Conservation (phyloP, 192 early-diverging fungal species). For the Tieghemiomyces parasiticus region DNA sequence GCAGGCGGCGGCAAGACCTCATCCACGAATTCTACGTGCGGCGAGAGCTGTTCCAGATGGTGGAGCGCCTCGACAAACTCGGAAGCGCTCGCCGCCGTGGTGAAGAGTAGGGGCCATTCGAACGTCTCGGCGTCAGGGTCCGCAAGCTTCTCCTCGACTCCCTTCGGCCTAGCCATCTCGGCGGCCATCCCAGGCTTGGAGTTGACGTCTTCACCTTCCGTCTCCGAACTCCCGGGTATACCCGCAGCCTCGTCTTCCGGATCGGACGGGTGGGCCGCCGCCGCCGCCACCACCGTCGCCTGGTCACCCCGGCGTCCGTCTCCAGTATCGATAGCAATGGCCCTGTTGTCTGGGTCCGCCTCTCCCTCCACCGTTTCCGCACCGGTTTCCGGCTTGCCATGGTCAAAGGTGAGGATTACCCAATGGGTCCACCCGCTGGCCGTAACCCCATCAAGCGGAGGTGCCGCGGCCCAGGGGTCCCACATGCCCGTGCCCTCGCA, state of each 20-base stretch:
- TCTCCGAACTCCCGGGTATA: no score
- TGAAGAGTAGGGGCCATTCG: constrained; percentile 26
- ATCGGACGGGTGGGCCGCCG: no score
- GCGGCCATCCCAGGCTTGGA: no score
- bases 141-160: no score
- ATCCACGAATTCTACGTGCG: no score
- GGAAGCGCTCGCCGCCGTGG: constrained; percentile 18
- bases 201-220: no score
- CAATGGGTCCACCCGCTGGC: constrained; percentile 22
- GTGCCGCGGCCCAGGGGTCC: neutral
- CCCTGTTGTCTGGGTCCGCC: neutral
- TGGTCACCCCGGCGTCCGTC: constrained; percentile 1
- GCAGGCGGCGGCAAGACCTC: no score
- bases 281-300: no score
- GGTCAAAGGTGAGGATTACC: constrained; percentile 23
- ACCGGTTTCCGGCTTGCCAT: constrained; percentile 13
- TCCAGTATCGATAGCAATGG: neutral
- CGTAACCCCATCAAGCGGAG: constrained; percentile 13
- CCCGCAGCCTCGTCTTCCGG: no score
- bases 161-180: no score
- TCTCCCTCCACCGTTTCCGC: no score
- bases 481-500: constrained; percentile 10
- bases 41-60: no score
- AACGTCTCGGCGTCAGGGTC: constrained; percentile 1
- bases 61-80: constrained; percentile 26